Base-by-base conservation (phyloP, 2,329 filamentous ascomycete genomes). In the Fusarium denticulatum region DNA sequence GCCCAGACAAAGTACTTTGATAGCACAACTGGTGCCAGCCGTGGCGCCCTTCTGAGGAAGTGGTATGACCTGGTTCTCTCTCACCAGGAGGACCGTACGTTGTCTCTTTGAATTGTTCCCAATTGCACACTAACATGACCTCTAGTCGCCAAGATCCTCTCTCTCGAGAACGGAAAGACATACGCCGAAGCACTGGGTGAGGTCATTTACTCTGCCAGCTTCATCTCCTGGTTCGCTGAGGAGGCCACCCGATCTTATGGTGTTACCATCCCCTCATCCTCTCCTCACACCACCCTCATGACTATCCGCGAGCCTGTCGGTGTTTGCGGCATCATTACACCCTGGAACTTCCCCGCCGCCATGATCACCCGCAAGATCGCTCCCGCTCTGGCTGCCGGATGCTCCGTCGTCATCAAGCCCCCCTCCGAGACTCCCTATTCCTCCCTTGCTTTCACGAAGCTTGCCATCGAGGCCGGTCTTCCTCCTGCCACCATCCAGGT, bases 361-460 rank as follows among this genome's bases (percentile, higher is more conserved):
- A 79, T 79, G 72, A 79, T 79, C 69, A 77, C 77, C 24, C 71
- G 85, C 49, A 87, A 87, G 75, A 82, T 83, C 26, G 84, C 81
- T 5, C 83, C 89, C 8, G 89, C 89, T 6, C 83, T 94, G 42
- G 92, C 92, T n/a, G 92, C 92, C 32, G 92, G 92, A 43, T 94
- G 92, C 81, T 93, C 92, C 4, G 93, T 95, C 88, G 86, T 95
- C 30, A 87, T 89, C 34, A 94, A 94, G 83, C 91, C 92, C 6
- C 91, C 89, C 14, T 91, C 91, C 6, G 92, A 94, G 81, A 95
- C 93, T 6, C 93, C 93, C 1, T 89, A 93, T 79, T 94, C 92
- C 42, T 89, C 91, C 7, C 90, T 94, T 34, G 91, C 91, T 4
- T 84, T 95, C 24, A 91, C 91, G 6, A 88, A 92, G 77, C 87